A percentile compares a stretch with the other conserved stretches of the same genome.
Conservation (phyloP, 768 basidiomycete genomes). For the Boletellus emodensis region DNA sequence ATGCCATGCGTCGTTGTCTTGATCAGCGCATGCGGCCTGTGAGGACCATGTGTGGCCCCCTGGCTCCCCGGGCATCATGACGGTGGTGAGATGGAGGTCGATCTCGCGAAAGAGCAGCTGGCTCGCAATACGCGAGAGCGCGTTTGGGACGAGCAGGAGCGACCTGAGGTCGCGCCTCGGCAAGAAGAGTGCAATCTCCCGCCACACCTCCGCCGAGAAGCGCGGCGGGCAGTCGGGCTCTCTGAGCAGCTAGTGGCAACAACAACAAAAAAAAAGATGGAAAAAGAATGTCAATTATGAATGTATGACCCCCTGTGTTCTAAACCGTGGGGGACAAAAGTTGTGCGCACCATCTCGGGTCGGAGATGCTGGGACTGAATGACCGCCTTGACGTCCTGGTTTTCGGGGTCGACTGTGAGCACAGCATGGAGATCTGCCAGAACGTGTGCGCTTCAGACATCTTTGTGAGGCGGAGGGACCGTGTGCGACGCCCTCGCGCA, state of each 20-base stretch:
- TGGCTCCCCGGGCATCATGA: constrained; percentile 22
- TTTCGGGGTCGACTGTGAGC: constrained; percentile 59
- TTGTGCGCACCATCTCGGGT: constrained; percentile 50
- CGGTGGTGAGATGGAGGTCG: constrained; percentile 55
- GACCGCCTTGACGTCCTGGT: constrained; percentile 63
- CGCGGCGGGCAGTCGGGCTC: constrained; percentile 45
- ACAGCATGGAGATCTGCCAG: constrained; percentile 61
- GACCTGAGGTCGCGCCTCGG: constrained; percentile 63
- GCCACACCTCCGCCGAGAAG: constrained; percentile 70
- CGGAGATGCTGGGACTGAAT: constrained; percentile 48
- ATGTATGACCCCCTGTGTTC: too few species aligned
- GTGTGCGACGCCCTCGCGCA: too few species aligned
- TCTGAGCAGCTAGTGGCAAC: constrained; percentile 21
- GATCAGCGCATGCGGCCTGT: constrained; percentile 12
- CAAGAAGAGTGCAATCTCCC: constrained; percentile 59
- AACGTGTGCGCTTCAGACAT: constrained; percentile 3
- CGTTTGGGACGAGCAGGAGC: constrained; percentile 60
- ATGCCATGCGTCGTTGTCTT: constrained; percentile 46
- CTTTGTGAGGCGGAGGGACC: background rate
- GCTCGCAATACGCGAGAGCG: constrained; percentile 63
- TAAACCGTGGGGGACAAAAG: too few species aligned
- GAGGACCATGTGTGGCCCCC: constrained; percentile 14
- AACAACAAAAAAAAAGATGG: background rate
- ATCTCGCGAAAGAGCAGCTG: constrained; percentile 63
- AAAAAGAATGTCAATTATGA: too few species aligned